Percentiles rank a stretch among this genome's conserved stretches.
These are phyloP conservation scores for Leccinellum albellum DNA, from an alignment of 768 basidiomycete species.

Conservation along the genomic window DNA sequence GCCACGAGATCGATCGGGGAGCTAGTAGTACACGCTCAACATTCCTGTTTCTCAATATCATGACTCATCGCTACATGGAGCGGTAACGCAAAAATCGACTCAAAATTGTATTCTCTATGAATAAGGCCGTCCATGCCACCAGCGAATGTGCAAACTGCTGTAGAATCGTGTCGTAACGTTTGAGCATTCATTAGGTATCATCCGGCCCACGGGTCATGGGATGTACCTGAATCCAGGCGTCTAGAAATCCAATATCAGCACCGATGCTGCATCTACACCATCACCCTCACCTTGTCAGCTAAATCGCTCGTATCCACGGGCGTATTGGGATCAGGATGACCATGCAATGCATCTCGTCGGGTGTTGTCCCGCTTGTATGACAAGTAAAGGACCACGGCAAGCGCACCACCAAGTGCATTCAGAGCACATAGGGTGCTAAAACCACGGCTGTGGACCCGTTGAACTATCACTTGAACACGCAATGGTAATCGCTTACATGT, in stretches of 20 bases:
- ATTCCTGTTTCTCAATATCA: not conserved
- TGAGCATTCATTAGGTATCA: not conserved
- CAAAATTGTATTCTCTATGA: not conserved
- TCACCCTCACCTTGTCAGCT: conserved; percentile 56
- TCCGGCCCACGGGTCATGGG: conserved; percentile 3
- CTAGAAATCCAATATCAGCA: not conserved
- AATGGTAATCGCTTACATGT: conserved; percentile 45
- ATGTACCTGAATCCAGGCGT: conserved; percentile 22
- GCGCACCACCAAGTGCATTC: conserved; percentile 10
- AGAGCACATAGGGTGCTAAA: conserved; percentile 48
- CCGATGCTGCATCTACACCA: not conserved
- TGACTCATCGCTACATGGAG: not conserved
- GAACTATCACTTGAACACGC: not conserved
- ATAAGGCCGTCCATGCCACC: not conserved
- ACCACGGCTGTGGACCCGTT: conserved; percentile 38
- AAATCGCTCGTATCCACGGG: conserved; percentile 58
- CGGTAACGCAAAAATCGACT: not conserved
- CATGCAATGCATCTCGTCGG: conserved; percentile 48
- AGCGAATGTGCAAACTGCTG: not conserved
- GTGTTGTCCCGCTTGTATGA: conserved; percentile 64
- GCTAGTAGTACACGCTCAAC: not conserved
- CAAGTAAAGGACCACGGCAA: conserved; percentile 47
- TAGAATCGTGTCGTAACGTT: not conserved
- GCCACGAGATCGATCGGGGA: not conserved
- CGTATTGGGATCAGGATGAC: conserved; percentile 41